Base-by-base conservation (phyloP, 306 rosid species). In the Coriaria nepalensis region DNA sequence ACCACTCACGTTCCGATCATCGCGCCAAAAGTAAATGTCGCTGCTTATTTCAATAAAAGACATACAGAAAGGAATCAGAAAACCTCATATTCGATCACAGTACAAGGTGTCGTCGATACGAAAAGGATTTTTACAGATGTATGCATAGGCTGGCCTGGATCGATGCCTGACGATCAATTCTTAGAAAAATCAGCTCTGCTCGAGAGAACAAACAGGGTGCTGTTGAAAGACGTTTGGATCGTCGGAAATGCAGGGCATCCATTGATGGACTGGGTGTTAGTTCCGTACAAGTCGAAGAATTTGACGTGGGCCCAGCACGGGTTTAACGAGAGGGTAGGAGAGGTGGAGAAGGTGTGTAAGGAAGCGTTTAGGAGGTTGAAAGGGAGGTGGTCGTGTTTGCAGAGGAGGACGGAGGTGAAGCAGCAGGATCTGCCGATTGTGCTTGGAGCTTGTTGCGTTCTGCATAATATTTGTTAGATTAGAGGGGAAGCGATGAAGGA, bases 61-160 rank as follows among this genome's bases (percentile, higher is more conserved):
- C 96, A 77, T n/a, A 82, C 94, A 0, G 84, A 82, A 68, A 70
- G 96, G 75, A 82, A 82, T 43, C 83, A 79, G 63, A 86, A 85
- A 52, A 79, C 87, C 10, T 85, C 87, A 2, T 92, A 92, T 29
- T 82, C 96, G 3, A 86, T 92, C 0, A 85, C 96, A 0, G 94
- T 92, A 58, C 98, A 92, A 43, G 98, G 96, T 6, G 96, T 82
- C 2, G 94, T 77, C 4, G 92, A 92, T 15, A 76, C 87, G 0
- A 77, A 59, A 39, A 96, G 98, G 5, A 73, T 78, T 0, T 92
- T 85, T 9, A 73, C 86, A 0, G 98, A 92, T 43, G 87, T 85
- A 2, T 92, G 96, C 13, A 82, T 85, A 12, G 98, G 98, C 0
- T 92, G 98, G 98, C 96, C 96, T 2, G 98, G 98, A 1, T 92